phyloP scores from a whole-genome alignment of 2,329 filamentous ascomycete species.

The Botrytis fragariae region DNA sequence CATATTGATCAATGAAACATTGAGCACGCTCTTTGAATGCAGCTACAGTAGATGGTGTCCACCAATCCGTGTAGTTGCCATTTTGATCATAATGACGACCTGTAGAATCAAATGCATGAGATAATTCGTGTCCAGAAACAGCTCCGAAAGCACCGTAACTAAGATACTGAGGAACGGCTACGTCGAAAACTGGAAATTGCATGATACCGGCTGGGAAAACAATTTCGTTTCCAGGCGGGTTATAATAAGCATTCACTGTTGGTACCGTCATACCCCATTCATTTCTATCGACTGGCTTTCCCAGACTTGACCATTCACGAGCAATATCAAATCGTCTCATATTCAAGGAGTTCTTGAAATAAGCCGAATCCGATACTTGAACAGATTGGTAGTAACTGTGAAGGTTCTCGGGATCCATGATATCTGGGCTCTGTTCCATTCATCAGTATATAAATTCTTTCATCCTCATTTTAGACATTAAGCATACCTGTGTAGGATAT shows the following conservation, averaged over 20 bases:
- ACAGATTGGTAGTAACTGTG: constrained; percentile 55
- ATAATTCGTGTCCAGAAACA: constrained; percentile 66
- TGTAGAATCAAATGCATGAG: constrained; percentile 66
- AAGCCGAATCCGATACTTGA: constrained; percentile 49
- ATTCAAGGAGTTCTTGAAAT: constrained; percentile 57
- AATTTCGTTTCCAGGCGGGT: constrained; percentile 57
- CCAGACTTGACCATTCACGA: constrained; percentile 55
- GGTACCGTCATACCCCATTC: constrained; percentile 60
- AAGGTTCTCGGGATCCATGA: constrained; percentile 56
- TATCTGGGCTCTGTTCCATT: constrained; percentile 49
- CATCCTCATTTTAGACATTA: neutral
- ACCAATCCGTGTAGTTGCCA: constrained; percentile 66
- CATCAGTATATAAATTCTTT: constrained; percentile 23
- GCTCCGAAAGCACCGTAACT: constrained; percentile 68
- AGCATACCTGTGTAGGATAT: constrained; percentile 53
- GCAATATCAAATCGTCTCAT: constrained; percentile 49
- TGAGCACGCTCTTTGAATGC: constrained; percentile 58
- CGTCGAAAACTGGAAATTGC: constrained; percentile 65
- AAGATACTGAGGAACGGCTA: constrained; percentile 60
- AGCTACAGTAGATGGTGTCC: constrained; percentile 57
- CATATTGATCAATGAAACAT: constrained; percentile 69
- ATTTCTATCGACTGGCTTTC: constrained; percentile 58
- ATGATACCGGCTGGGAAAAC: constrained; percentile 68
- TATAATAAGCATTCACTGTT: constrained; percentile 66
- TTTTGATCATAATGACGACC: constrained; percentile 64